Percentiles rank a stretch among this genome's conserved stretches.
These are phyloP conservation scores for Chaetomiaceae sp. DNA, from an alignment of 2,329 filamentous ascomycete species.

Conservation along the genomic window DNA sequence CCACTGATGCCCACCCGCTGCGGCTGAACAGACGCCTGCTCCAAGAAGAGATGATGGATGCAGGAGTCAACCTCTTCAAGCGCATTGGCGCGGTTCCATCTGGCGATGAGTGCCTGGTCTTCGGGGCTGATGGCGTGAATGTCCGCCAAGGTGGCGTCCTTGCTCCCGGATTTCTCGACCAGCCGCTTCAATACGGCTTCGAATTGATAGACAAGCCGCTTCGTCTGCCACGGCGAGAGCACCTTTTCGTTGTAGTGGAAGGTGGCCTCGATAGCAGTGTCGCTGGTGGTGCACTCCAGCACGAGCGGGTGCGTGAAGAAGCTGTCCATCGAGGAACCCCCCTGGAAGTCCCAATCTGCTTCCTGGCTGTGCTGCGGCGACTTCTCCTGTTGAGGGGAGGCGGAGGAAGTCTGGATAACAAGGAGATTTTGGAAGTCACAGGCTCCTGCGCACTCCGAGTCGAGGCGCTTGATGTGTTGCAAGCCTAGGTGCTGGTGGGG, in stretches of 20 bases:
- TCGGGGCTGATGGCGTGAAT: constrained; percentile 22
- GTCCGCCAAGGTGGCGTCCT: constrained; percentile 16
- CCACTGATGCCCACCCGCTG: constrained; percentile 18
- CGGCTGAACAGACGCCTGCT: constrained; percentile 11
- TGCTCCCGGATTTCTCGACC: constrained; percentile 1
- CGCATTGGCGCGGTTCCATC: constrained; percentile 19
- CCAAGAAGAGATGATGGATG: constrained; percentile 23
- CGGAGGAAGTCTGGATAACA: constrained; percentile 17
- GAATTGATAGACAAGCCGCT: constrained; percentile 22
- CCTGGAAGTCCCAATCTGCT: constrained; percentile 23
- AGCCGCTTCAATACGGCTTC: constrained; percentile 19
- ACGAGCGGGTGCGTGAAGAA: constrained; percentile 28
- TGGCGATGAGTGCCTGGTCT: constrained; percentile 18
- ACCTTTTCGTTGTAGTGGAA: constrained; percentile 24
- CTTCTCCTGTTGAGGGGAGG: background rate
- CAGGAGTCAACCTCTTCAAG: constrained; percentile 14
- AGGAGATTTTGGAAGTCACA: constrained; percentile 26
- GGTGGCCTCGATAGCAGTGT: constrained; percentile 16
- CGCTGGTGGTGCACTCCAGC: constrained; percentile 22
- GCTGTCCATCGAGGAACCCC: constrained; percentile 18
- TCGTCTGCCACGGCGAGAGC: constrained; percentile 22
- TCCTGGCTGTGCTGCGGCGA: background rate
- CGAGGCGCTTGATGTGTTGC: constrained; percentile 25
- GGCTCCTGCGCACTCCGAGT: constrained; percentile 19
- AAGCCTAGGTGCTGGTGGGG: constrained; percentile 25